phyloP scores from a whole-genome alignment of 2,329 filamentous ascomycete genomes.

The Cryphonectria carpinicola region DNA sequence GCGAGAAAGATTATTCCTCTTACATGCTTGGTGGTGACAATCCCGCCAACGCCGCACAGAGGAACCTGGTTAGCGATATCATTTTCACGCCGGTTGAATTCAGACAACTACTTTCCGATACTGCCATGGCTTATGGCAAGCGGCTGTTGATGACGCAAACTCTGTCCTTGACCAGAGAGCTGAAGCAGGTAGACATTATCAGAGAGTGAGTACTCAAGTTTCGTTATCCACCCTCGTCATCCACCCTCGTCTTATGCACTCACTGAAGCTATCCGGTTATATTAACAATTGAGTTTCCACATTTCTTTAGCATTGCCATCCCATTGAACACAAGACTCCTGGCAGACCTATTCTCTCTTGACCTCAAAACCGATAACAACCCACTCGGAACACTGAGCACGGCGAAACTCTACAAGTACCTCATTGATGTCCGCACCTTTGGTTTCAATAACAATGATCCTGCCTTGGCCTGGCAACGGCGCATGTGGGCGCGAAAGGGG shows the following conservation, averaged over 20 bases:
- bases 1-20: conserved; percentile 43
- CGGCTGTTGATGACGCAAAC: conserved; percentile 47
- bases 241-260: too few species aligned
- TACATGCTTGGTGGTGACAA: conserved; percentile 46
- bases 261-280: too few species aligned
- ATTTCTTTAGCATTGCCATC: conserved; percentile 50
- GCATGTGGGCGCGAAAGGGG: conserved; percentile 47
- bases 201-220: conserved; percentile 41
- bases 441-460: conserved; percentile 53
- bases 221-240: too few species aligned
- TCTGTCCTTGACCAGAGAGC: conserved; percentile 41
- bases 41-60: conserved; percentile 35
- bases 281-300: background rate
- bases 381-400: conserved; percentile 51
- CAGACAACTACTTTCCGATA: background rate
- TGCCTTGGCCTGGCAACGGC: conserved; percentile 50
- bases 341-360: conserved; percentile 61
- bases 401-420: conserved; percentile 46
- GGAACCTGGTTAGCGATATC: background rate
- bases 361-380: conserved; percentile 58
- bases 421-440: conserved; percentile 50
- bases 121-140: conserved; percentile 31
- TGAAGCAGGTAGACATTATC: conserved; percentile 47
- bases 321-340: conserved; percentile 60
- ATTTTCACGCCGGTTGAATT: background rate